Conservation (phyloP, 1,284 basidiomycete species). For the Neolentinus lepideus region DNA sequence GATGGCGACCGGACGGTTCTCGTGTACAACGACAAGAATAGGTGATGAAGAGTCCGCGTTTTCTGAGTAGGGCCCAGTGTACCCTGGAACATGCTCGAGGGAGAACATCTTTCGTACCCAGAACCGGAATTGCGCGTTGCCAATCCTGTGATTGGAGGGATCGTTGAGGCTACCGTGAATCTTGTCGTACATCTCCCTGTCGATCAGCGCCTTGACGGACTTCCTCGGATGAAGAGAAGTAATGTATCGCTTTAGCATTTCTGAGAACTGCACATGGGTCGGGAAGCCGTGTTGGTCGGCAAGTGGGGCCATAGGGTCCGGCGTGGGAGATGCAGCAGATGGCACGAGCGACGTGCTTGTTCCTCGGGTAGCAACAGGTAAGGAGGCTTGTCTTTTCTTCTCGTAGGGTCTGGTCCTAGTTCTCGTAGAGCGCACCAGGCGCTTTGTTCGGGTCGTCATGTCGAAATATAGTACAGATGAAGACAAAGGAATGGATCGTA, state of each 20-base stretch:
- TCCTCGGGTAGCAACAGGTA: neutral
- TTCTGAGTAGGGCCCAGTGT: neutral
- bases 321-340: neutral
- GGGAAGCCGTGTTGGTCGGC: neutral
- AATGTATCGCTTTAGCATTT: neutral
- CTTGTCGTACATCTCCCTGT: slow-evolving; percentile 1
- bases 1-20: neutral
- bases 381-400: neutral
- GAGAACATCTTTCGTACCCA: slow-evolving; percentile 1
- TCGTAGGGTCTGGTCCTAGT: neutral
- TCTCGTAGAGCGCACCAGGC: neutral
- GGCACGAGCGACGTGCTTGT: neutral
- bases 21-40: neutral
- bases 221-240: neutral
- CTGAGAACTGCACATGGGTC: neutral
- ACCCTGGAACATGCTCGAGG: neutral
- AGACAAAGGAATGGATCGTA: neutral
- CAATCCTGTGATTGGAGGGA: neutral
- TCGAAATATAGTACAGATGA: neutral
- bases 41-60: neutral
- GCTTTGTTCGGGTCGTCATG: neutral
- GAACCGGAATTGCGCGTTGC: slow-evolving; percentile 1
- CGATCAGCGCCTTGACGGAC: neutral
- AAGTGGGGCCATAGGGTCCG: neutral
- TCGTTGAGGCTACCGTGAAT: neutral